phyloP scores from a whole-genome alignment of 2,329 filamentous ascomycete species.

The Talaromyces verruculosus region DNA sequence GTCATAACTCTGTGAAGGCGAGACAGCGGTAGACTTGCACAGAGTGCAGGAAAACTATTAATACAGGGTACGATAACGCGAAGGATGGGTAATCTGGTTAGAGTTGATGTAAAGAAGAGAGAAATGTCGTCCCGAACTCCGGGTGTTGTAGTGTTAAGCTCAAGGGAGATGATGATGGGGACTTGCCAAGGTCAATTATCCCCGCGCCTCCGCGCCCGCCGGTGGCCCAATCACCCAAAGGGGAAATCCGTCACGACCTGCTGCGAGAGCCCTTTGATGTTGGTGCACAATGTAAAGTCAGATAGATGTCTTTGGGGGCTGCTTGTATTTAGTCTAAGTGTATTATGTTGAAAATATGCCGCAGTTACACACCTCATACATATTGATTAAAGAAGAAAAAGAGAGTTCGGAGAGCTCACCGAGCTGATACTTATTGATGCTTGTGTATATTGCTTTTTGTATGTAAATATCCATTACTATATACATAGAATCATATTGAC shows the following conservation, averaged over 20 bases:
- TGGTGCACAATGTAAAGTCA: not conserved
- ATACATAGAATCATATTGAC: not conserved
- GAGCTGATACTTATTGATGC: not conserved
- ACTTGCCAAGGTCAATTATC: slow-evolving; percentile 12
- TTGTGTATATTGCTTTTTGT: not conserved
- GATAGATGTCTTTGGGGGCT: not conserved
- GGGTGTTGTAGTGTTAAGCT: not conserved
- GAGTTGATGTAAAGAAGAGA: not conserved
- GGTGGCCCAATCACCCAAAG: not conserved
- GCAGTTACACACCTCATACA: not conserved
- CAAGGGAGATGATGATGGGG: not conserved
- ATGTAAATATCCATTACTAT: not conserved
- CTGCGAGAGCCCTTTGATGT: not conserved
- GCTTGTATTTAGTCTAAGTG: not conserved
- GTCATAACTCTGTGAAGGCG: slow-evolving; percentile 20
- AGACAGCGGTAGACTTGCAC: not conserved
- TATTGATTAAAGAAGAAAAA: not conserved
- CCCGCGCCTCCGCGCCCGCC: slow-evolving; percentile 6
- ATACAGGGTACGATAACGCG: not conserved
- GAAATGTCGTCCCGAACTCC: not conserved
- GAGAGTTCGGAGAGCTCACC: not conserved
- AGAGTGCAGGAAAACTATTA: not conserved
- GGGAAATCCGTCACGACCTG: not conserved
- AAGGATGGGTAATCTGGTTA: not conserved
- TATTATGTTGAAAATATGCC: not conserved